A percentile compares a stretch with the other conserved stretches of the same genome.
Conservation (phyloP, 2,329 filamentous ascomycete genomes). For the Pseudogymnoascus verrucosus region DNA sequence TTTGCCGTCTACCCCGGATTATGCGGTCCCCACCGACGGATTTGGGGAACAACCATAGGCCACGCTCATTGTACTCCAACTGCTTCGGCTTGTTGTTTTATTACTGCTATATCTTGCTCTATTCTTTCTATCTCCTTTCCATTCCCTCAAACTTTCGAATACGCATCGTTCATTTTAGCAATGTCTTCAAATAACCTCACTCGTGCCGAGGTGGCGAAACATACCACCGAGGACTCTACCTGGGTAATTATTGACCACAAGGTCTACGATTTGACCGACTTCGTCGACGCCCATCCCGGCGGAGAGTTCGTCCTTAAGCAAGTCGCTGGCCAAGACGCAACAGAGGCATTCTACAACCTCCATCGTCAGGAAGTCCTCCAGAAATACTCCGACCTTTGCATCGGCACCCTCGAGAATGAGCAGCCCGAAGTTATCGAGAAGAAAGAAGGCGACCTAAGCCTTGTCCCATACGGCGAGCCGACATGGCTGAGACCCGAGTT, state of each 20-base stretch:
- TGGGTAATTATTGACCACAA: constrained; percentile 83
- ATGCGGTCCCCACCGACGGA: neutral
- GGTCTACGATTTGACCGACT: constrained; percentile 81
- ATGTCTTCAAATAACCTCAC: constrained; percentile 32
- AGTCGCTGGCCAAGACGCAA: constrained; percentile 75
- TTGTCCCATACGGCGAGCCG: constrained; percentile 78
- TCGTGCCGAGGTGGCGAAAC: constrained; percentile 61
- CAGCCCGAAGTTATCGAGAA: constrained; percentile 64
- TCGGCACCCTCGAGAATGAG: constrained; percentile 70
- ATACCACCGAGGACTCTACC: constrained; percentile 66
- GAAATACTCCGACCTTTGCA: constrained; percentile 66
- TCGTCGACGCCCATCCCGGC: constrained; percentile 77
- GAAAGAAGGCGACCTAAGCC: constrained; percentile 61
- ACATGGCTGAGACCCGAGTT: constrained; percentile 73
- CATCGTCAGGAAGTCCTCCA: constrained; percentile 83
- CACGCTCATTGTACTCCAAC: neutral
- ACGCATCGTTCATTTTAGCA: neutral
- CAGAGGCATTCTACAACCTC: constrained; percentile 80
- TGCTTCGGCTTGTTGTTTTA: neutral
- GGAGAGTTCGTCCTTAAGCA: constrained; percentile 73
- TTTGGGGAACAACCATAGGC: neutral
- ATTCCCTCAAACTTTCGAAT: neutral
- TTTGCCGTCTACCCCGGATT: neutral
- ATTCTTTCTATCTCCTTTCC: neutral
- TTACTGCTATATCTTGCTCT: neutral